A percentile compares a stretch with the other conserved stretches of the same genome.
phyloP scores from a whole-genome alignment of 306 rosid genomes.

The Pachyrhizus erosus region DNA sequence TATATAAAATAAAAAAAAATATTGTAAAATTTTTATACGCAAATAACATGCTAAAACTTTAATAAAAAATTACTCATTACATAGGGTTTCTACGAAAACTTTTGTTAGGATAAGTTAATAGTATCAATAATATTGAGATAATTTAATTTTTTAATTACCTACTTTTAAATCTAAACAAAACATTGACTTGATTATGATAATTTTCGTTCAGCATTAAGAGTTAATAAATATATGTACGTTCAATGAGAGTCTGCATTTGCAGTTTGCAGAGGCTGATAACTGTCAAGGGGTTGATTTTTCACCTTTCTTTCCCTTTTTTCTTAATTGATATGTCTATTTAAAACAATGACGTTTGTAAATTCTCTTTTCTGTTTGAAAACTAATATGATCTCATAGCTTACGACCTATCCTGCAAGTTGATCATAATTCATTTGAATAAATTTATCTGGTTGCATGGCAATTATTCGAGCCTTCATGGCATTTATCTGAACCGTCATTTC shows the following conservation, averaged over 20 bases:
- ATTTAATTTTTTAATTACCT: neutral
- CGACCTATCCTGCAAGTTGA: conserved; percentile 47
- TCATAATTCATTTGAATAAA: conserved; percentile 33
- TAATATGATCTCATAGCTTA: conserved; percentile 35
- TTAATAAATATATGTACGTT: neutral
- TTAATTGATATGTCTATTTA: neutral
- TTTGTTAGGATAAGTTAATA: neutral
- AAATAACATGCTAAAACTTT: neutral
- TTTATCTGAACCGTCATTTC: neutral
- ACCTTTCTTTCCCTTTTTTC: neutral
- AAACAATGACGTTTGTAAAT: neutral
- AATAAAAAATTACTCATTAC: neutral
- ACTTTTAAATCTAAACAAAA: neutral
- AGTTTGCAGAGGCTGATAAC: neutral
- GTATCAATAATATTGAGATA: neutral
- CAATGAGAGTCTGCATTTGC: neutral
- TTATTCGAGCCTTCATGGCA: conserved; percentile 4
- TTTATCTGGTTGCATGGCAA: neutral
- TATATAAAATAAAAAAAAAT: neutral
- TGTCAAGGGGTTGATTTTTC: neutral
- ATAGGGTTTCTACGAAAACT: neutral
- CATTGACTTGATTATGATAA: neutral
- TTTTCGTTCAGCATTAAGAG: neutral
- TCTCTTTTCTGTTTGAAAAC: neutral
- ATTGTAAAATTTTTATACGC: neutral